Percentiles rank a stretch among this genome's conserved stretches.
phyloP scores from a whole-genome alignment of 2,329 filamentous ascomycete genomes.

The Cordyceps tenuipes region DNA sequence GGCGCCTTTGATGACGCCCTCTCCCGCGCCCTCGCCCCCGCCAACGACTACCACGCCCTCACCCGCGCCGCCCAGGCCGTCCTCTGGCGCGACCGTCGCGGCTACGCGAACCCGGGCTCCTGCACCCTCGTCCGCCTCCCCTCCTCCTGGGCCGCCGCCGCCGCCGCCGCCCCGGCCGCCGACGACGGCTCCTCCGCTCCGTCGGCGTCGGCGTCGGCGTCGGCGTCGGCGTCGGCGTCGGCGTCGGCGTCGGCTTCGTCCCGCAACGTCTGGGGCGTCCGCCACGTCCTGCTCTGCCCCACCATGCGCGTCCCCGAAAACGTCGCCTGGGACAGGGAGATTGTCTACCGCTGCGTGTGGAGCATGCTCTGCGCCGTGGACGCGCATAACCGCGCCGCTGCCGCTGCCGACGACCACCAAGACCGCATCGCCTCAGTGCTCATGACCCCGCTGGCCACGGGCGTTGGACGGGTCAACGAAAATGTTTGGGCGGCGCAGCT shows the following conservation, averaged over 20 bases:
- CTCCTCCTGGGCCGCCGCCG: conserved; percentile 19
- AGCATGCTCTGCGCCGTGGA: conserved; percentile 40
- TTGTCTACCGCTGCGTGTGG: conserved; percentile 48
- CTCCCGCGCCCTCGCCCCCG: conserved; percentile 37
- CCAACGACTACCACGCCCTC: conserved; percentile 36
- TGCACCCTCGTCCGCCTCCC: conserved; percentile 41
- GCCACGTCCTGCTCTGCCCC: conserved; percentile 41
- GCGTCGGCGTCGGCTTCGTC: conserved; percentile 13
- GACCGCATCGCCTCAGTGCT: conserved; percentile 34
- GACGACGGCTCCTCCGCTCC: conserved; percentile 13
- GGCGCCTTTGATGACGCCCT: conserved; percentile 49
- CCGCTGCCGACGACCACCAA: neutral
- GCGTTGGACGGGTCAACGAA: conserved; percentile 35
- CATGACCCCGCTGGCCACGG: conserved; percentile 45
- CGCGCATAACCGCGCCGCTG: conserved; percentile 32
- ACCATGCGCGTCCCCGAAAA: conserved; percentile 41
- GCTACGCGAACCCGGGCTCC: conserved; percentile 41
- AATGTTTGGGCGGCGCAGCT: conserved; percentile 42
- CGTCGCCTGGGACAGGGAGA: conserved; percentile 41
- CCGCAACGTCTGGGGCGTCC: conserved; percentile 32
- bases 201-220: neutral
- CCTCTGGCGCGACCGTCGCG: conserved; percentile 39
- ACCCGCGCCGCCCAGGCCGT: conserved; percentile 35
- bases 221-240: neutral
- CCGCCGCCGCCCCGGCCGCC: too few species aligned